Evolutionary conservation across 768 basidiomycete genomes (phyloP).

Genomic region (Boletus pseudopeckii): DNA sequence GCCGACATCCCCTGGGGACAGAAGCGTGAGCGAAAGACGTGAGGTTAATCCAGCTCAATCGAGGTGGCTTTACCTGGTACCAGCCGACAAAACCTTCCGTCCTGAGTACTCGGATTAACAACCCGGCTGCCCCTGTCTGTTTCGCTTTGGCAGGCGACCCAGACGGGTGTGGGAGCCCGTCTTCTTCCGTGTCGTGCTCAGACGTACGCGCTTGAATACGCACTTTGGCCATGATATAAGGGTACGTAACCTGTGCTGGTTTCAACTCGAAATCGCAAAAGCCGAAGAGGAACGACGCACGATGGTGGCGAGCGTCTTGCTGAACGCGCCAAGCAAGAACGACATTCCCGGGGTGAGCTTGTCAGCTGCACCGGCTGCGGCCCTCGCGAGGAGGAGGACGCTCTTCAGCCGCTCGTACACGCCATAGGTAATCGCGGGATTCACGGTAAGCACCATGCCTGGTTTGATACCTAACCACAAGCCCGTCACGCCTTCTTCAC

Average conservation of each 20-base stretch:
- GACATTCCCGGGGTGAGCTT: constrained; percentile 77
- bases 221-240: constrained; percentile 96
- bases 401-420: constrained; percentile 89
- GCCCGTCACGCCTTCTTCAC: constrained; percentile 82
- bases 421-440: constrained; percentile 97
- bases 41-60: not conserved
- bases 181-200: constrained; percentile 40
- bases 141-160: constrained; percentile 29
- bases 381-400: constrained; percentile 56
- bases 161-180: constrained; percentile 18
- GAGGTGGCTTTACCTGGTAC: constrained; percentile 70
- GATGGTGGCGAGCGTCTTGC: constrained; percentile 93
- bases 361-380: constrained; percentile 38
- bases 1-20: constrained; percentile 84
- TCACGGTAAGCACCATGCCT: constrained; percentile 90
- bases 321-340: constrained; percentile 86
- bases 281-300: constrained; percentile 42
- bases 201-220: constrained; percentile 84
- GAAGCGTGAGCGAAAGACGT: not conserved
- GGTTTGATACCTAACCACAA: constrained; percentile 94
- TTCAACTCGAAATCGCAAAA: not conserved
- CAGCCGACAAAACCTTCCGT: constrained; percentile 85
- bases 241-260: constrained; percentile 75
- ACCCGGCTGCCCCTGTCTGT: constrained; percentile 71
- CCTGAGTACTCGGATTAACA: constrained; percentile 67